Percentiles rank a stretch among this genome's conserved stretches.
Conservation (phyloP, 345 rosid species). For the Alliaria petiolata region DNA sequence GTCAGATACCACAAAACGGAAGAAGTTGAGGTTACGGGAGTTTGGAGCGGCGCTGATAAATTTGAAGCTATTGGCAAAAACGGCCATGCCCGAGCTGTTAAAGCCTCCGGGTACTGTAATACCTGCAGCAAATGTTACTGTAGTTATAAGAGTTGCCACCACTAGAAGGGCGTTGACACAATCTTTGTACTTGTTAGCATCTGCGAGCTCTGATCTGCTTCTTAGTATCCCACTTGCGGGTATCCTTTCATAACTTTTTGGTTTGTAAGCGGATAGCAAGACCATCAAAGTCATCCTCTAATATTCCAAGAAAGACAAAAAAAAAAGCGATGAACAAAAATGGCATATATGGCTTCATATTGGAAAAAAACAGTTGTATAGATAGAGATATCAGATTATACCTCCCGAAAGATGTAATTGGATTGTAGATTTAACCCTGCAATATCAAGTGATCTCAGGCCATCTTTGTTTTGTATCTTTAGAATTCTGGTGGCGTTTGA, state of each 20-base stretch:
- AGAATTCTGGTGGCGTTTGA: neutral
- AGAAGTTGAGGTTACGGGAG: neutral
- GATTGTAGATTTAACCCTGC: neutral
- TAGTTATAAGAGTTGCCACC: neutral
- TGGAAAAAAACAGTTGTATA: no score
- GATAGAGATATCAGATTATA: neutral
- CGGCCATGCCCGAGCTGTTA: neutral
- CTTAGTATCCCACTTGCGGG: neutral
- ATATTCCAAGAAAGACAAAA: neutral
- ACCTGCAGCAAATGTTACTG: neutral
- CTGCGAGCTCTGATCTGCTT: no score
- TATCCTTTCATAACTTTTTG: neutral
- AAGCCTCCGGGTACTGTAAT: slow-evolving; percentile 1
- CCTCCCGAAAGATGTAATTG: neutral
- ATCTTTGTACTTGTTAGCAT: neutral
- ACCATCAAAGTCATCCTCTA: neutral
- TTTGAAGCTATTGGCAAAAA: no score
- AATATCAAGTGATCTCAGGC: neutral
- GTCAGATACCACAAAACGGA: neutral
- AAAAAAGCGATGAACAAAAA: no score
- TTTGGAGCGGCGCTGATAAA: no score
- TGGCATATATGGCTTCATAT: no score
- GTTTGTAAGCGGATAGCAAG: neutral
- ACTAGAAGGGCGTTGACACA: neutral
- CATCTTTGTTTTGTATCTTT: neutral